These are phyloP conservation scores for Coniella vitis DNA, from an alignment of 2,329 filamentous ascomycete species.

Conservation along the genomic window DNA sequence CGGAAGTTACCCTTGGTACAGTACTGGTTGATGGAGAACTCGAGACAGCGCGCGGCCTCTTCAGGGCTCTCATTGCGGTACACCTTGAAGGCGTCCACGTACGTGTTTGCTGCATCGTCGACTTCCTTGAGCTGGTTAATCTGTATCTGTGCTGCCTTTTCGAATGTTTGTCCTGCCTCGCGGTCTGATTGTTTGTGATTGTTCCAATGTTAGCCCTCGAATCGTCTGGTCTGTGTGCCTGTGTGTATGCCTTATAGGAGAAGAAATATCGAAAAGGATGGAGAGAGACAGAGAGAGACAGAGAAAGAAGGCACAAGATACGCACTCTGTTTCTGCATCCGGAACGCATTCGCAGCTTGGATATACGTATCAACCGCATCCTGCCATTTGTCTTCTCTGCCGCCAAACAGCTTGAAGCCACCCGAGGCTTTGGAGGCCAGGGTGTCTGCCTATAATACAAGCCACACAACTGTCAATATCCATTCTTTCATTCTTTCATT, in stretches of 20 bases:
- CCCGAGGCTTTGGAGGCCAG: slow-evolving; percentile 63
- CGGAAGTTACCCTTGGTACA: slow-evolving; percentile 85
- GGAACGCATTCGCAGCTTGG: slow-evolving; percentile 86
- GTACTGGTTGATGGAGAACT: slow-evolving; percentile 77
- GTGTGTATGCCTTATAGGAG: no score
- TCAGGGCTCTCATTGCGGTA: slow-evolving; percentile 81
- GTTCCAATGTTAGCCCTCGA: background rate
- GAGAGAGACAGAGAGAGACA: no score
- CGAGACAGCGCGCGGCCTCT: slow-evolving; percentile 74
- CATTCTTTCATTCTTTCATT: no score
- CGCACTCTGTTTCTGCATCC: slow-evolving; percentile 77
- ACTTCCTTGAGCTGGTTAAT: slow-evolving; percentile 77
- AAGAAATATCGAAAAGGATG: background rate
- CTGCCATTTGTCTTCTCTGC: slow-evolving; percentile 81
- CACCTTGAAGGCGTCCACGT: slow-evolving; percentile 89
- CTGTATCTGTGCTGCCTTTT: slow-evolving; percentile 78
- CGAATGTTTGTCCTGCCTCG: slow-evolving; percentile 81
- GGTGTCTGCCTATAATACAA: slow-evolving; percentile 72
- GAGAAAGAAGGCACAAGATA: slow-evolving; percentile 1
- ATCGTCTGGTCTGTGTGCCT: no score
- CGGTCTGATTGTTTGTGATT: slow-evolving; percentile 47
- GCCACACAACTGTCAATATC: background rate
- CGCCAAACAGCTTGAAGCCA: slow-evolving; percentile 87
- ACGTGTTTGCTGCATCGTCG: slow-evolving; percentile 83
- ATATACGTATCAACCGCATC: slow-evolving; percentile 81